Percentiles rank a stretch among this genome's conserved stretches.
Evolutionary conservation across 192 early-diverging fungal genomes (phyloP).

Genomic region (Mortierella claussenii): DNA sequence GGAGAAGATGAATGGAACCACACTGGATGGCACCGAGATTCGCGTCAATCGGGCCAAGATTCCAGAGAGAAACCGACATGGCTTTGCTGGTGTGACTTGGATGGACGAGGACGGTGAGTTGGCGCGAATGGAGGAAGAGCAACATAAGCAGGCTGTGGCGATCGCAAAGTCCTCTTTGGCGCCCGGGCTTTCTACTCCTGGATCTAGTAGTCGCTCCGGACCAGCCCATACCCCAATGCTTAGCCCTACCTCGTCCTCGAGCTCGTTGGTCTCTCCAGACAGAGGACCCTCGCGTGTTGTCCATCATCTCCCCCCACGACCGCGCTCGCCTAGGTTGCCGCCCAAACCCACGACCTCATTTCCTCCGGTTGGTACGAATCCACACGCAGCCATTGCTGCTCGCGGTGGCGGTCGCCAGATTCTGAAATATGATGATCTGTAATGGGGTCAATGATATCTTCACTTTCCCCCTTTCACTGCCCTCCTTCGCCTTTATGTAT

Average conservation of each 20-base stretch:
- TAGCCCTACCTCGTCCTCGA: neutral
- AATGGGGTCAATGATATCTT: neutral
- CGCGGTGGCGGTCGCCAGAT: conserved; percentile 47
- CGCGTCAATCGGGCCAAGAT: conserved; percentile 62
- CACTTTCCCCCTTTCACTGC: neutral
- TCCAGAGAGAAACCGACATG: conserved; percentile 60
- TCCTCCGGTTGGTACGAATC: conserved; percentile 26
- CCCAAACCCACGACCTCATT: conserved; percentile 26
- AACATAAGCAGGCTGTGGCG: conserved; percentile 36
- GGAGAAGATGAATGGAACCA: conserved; percentile 57
- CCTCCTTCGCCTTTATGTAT: no score
- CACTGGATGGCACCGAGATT: conserved; percentile 40
- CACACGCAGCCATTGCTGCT: conserved; percentile 32
- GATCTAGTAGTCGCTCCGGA: no score
- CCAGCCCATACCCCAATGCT: no score
- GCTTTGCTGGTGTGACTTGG: conserved; percentile 63
- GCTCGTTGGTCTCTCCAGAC: neutral
- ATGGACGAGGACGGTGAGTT: conserved; percentile 58
- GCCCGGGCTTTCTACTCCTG: neutral
- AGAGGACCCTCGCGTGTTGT: conserved; percentile 2
- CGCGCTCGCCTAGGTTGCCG: conserved; percentile 38
- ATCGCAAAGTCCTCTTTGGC: conserved; percentile 3
- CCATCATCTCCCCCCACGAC: conserved; percentile 37
- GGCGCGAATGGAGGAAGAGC: conserved; percentile 34
- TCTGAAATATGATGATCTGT: conserved; percentile 46